Evolutionary conservation across 495 filamentous ascomycete species (phyloP), one percentile per base, ranked within the genome.

Genomic region (Penicillium simplicissimum): DNA sequence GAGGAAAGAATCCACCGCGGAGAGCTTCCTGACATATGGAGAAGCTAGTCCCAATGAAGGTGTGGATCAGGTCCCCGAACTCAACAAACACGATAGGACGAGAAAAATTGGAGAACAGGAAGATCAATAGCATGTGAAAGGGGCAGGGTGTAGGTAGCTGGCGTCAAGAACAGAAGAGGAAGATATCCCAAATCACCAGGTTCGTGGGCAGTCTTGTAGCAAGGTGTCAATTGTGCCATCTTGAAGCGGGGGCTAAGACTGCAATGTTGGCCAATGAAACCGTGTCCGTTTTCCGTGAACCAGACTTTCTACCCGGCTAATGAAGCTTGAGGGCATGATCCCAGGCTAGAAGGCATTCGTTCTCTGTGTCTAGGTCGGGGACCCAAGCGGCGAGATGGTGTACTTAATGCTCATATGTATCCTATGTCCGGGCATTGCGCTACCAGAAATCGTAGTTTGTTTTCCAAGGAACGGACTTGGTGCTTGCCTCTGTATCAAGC

Each of bases 11-110:
- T 40, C 53, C 53, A 38, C 53, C 36, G 53, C 53, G 53, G 53
- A 55, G 53, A 21, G 35, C 53, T 34, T 13, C 14, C 53, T 55
- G 33, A 48, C 43, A 58, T 40, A 58, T 51, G 56, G 56, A 37
- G 45, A 8, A 37, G n/a, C 56, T 58, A 58, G 45, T 53, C 56
- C 56, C 14, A 17, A 58, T 51, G 34, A 34, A 58, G 56, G 34
- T 49, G 47, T 52, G 56, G 56, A 28, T 21, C 56, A 31, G 1
- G 45, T 9, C 21, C 31, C 43, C 19, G 14, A 33, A 9, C 56
- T 58, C 56, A 58, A 58, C 56, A 58, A 58, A 51, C 52, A 34
- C 14, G 43, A 34, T 34, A 40, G 23, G 35, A 47, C 7, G 11
- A 11, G 28, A 35, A 45, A 57, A 57, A 45, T 19, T 43, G n/a